These are phyloP conservation scores for Cystobasidiopsis lactophilus DNA, from an alignment of 768 basidiomycete species.

Conservation along the genomic window DNA sequence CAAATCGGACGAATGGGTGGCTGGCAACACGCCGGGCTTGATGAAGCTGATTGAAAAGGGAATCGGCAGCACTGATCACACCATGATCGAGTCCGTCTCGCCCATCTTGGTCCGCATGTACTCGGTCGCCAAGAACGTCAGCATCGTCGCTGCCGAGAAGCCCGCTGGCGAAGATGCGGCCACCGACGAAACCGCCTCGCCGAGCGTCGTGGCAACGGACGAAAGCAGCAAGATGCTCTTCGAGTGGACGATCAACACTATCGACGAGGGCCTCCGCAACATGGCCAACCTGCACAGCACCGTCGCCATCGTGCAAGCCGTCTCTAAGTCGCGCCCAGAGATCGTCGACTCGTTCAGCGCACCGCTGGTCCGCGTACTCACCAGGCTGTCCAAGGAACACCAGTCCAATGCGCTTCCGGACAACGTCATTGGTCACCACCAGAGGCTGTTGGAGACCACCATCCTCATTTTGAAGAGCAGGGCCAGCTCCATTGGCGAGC, in stretches of 20 bases:
- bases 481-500: constrained; percentile 63
- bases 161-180: constrained; percentile 41
- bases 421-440: constrained; percentile 35
- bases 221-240: constrained; percentile 37
- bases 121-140: constrained; percentile 13
- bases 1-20: constrained; percentile 65
- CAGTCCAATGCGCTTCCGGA: constrained; percentile 33
- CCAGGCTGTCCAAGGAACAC: constrained; percentile 71
- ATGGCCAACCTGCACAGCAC: constrained; percentile 51
- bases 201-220: not conserved
- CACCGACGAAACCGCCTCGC: constrained; percentile 15
- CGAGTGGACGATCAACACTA: constrained; percentile 45
- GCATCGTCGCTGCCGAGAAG: not conserved
- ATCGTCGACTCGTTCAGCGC: constrained; percentile 58
- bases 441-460: constrained; percentile 40
- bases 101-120: constrained; percentile 17
- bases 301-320: constrained; percentile 65
- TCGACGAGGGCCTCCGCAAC: constrained; percentile 59
- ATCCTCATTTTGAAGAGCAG: constrained; percentile 67
- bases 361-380: constrained; percentile 58
- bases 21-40: constrained; percentile 43
- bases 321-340: constrained; percentile 57
- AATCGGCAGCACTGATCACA: constrained; percentile 37
- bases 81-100: constrained; percentile 29
- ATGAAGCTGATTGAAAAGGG: constrained; percentile 74